Evolutionary conservation across 2,329 filamentous ascomycete genomes (phyloP).

Genomic region (Polychaeton citri): DNA sequence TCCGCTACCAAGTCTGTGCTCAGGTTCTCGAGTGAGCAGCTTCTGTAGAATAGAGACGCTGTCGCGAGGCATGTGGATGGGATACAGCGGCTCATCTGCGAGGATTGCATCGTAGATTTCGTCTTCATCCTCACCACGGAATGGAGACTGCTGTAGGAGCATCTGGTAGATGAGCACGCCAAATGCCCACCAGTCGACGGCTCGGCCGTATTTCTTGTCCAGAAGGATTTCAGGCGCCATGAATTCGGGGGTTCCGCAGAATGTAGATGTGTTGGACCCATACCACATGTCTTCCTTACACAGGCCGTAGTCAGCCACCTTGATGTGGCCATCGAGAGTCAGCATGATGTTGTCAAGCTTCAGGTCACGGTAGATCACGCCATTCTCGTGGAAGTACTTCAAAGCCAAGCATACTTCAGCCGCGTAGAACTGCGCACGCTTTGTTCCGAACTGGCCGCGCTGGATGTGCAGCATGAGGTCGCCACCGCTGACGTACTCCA

Average conservation of each 20-base stretch:
- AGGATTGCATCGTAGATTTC: constrained; percentile 99
- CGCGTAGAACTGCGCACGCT: constrained; percentile 94
- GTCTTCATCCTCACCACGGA: constrained; percentile 96
- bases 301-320: constrained; percentile 95
- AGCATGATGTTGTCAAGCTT: constrained; percentile 83
- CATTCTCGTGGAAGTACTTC: constrained; percentile 99
- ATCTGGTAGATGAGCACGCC: constrained; percentile 98
- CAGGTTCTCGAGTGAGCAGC: constrained; percentile 86
- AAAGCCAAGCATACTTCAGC: constrained; percentile 92
- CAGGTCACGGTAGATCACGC: constrained; percentile 83
- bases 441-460: constrained; percentile 86
- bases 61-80: constrained; percentile 96
- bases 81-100: constrained; percentile 91
- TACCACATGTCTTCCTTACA: constrained; percentile 99
- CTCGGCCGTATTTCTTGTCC: constrained; percentile 95
- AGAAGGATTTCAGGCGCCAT: constrained; percentile 98
- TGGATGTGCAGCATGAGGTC: constrained; percentile 99
- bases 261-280: constrained; percentile 88
- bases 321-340: constrained; percentile 92
- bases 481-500: constrained; percentile 98
- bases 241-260: constrained; percentile 98
- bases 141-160: constrained; percentile 96
- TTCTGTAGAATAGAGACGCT: constrained; percentile 97
- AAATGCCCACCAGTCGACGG: constrained; percentile 99
- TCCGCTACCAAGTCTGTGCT: constrained; percentile 80